These are phyloP conservation scores for Pseudogymnoascus sp. DNA, from an alignment of 2,329 filamentous ascomycete species.

Conservation along the genomic window DNA sequence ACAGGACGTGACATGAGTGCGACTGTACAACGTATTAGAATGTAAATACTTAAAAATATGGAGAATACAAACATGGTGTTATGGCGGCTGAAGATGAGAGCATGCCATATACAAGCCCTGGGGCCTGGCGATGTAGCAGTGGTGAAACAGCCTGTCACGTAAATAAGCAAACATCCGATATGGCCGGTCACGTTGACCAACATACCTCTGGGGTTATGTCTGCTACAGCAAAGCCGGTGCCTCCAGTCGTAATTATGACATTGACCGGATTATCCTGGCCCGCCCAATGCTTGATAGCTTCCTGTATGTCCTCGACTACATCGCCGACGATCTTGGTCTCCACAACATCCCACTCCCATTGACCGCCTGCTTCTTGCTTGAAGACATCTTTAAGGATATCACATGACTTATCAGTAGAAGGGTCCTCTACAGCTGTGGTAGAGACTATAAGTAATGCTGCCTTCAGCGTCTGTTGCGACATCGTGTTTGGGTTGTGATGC, in stretches of 20 bases:
- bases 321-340: conserved; percentile 74
- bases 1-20: conserved; percentile 95
- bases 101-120: conserved; percentile 94
- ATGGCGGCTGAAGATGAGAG: conserved; percentile 73
- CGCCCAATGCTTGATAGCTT: conserved; percentile 63
- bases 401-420: conserved; percentile 69
- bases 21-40: conserved; percentile 47
- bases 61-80: conserved; percentile 68
- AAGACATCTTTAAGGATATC: conserved; percentile 63
- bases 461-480: conserved; percentile 46
- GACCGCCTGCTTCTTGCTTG: conserved; percentile 53
- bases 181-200: conserved; percentile 9
- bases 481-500: conserved; percentile 18
- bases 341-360: conserved; percentile 58
- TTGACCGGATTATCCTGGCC: conserved; percentile 60
- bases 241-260: conserved; percentile 80
- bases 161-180: background rate
- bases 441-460: conserved; percentile 82
- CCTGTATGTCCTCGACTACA: conserved; percentile 66
- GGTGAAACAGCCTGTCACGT: conserved; percentile 56
- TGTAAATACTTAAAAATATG: background rate
- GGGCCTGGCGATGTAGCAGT: conserved; percentile 76
- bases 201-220: conserved; percentile 83
- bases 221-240: conserved; percentile 80
- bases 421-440: conserved; percentile 76